phyloP scores from a whole-genome alignment of 352 stramenopile species.

The Phytophthora ohioensis region DNA sequence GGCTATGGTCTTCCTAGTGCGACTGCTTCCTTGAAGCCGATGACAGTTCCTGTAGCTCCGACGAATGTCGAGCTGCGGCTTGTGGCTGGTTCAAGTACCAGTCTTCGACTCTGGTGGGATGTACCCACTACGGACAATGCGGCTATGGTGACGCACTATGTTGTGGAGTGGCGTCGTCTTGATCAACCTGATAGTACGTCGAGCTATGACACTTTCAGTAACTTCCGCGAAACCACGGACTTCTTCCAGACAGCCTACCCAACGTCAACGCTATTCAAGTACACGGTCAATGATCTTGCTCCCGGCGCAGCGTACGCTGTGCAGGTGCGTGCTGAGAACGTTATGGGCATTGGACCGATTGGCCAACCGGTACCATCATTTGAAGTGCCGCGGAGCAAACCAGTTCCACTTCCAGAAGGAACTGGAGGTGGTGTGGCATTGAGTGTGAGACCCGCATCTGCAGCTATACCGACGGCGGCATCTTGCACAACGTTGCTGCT shows the following conservation, averaged over 20 bases:
- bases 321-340: constrained; percentile 68
- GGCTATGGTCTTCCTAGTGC: constrained; percentile 70
- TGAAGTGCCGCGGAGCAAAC: constrained; percentile 68
- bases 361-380: constrained; percentile 53
- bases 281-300: constrained; percentile 60
- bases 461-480: constrained; percentile 20
- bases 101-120: constrained; percentile 91
- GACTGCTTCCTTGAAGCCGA: constrained; percentile 86
- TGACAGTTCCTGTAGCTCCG: constrained; percentile 81
- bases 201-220: constrained; percentile 14
- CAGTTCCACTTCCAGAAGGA: constrained; percentile 55
- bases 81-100: constrained; percentile 69
- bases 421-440: constrained; percentile 58
- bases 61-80: constrained; percentile 77
- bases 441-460: constrained; percentile 53
- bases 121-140: constrained; percentile 86
- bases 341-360: constrained; percentile 68
- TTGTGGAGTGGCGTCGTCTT: constrained; percentile 82
- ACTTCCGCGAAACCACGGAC: constrained; percentile 49
- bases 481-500: constrained; percentile 50
- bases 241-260: constrained; percentile 65
- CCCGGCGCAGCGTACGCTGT: constrained; percentile 64
- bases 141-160: constrained; percentile 85
- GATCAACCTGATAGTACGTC: constrained; percentile 33
- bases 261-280: constrained; percentile 69